Evolutionary conservation across 2,329 filamentous ascomycete genomes (phyloP).

Genomic region (Aspergillus quadricinctus): DNA sequence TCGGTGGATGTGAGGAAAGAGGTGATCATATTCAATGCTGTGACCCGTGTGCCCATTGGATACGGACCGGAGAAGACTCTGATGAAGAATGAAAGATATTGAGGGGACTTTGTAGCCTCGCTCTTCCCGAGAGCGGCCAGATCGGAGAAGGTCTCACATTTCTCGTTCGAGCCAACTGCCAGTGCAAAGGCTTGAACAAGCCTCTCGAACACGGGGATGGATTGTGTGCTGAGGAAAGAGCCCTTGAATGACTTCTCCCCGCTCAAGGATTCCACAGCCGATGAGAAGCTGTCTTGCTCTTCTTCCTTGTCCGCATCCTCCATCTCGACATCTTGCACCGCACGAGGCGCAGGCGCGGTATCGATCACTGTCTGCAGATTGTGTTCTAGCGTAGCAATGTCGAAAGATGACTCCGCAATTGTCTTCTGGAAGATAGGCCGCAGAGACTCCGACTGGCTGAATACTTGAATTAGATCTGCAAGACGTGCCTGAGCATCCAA

Average conservation of each 20-base stretch:
- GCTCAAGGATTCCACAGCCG: constrained; percentile 30
- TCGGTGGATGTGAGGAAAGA: constrained; percentile 49
- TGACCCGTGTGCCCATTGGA: constrained; percentile 63
- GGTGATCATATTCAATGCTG: constrained; percentile 64
- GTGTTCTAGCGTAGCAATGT: constrained; percentile 71
- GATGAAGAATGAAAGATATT: constrained; percentile 72
- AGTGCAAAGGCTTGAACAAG: constrained; percentile 36
- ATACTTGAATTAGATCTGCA: constrained; percentile 61
- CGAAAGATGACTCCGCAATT: constrained; percentile 63
- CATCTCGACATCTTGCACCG: constrained; percentile 50
- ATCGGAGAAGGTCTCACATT: constrained; percentile 31
- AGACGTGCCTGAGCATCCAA: constrained; percentile 57
- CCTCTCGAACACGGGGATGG: constrained; percentile 33
- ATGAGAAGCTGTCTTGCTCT: constrained; percentile 27
- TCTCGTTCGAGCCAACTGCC: constrained; percentile 27
- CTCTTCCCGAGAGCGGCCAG: constrained; percentile 35
- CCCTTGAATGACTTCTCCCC: constrained; percentile 24
- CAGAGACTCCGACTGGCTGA: constrained; percentile 58
- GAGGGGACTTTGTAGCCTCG: constrained; percentile 54
- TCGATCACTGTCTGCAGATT: constrained; percentile 68
- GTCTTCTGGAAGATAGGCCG: constrained; percentile 64
- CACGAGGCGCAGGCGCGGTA: constrained; percentile 49
- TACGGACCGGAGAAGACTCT: constrained; percentile 69
- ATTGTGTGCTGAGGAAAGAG: constrained; percentile 36
- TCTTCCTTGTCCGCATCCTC: constrained; percentile 33